A percentile compares a stretch with the other conserved stretches of the same genome.
These are phyloP conservation scores for Malania oleifera DNA, from an alignment of 164 flowering plant species.

Conservation along the genomic window DNA sequence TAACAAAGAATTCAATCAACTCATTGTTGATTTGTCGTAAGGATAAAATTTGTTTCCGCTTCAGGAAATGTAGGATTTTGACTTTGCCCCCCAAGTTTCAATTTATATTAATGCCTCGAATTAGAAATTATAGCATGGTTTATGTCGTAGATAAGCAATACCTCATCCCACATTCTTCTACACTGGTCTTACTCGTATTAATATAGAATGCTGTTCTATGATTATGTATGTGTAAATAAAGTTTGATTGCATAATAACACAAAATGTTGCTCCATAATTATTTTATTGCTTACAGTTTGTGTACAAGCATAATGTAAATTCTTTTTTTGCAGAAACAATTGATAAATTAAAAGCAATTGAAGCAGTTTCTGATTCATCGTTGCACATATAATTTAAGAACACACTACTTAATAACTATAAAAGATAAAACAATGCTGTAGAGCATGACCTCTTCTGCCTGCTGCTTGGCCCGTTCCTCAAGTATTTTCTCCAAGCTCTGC, in stretches of 20 bases:
- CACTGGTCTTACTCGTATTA: not conserved
- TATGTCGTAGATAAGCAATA: no score
- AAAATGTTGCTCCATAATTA: no score
- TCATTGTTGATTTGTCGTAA: no score
- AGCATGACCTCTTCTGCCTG: constrained; percentile 78
- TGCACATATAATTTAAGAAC: not conserved
- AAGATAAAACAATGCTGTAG: not conserved
- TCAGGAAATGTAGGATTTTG: no score
- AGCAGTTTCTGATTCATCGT: not conserved
- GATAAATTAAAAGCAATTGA: not conserved
- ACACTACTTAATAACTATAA: not conserved
- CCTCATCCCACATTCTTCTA: not conserved
- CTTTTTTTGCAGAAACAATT: not conserved
- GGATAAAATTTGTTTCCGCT: no score
- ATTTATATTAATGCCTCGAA: no score
- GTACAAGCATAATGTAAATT: not conserved
- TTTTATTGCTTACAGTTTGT: no score
- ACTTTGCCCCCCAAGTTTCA: no score
- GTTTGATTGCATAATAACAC: no score
- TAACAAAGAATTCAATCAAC: no score
- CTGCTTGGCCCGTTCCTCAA: constrained; percentile 83
- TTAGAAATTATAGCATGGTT: no score
- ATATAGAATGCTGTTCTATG: not conserved
- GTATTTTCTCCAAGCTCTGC: constrained; percentile 87
- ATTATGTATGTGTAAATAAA: not conserved